These are phyloP conservation scores for Pseudozyma pruni DNA, from an alignment of 1,284 basidiomycete species.

Conservation along the genomic window DNA sequence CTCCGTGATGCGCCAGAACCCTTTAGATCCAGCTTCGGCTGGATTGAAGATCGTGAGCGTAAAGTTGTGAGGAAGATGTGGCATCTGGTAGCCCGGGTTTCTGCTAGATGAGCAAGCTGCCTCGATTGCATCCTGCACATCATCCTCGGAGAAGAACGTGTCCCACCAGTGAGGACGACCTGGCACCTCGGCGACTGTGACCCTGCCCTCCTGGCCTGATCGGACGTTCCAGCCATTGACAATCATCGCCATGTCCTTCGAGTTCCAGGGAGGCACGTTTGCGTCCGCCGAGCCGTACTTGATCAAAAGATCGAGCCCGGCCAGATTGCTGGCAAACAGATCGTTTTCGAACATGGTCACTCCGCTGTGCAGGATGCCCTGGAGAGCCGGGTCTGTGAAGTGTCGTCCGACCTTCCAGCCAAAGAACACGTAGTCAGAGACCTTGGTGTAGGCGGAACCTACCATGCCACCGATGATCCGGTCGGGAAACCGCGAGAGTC, in stretches of 20 bases:
- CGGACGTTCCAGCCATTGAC: constrained; percentile 72
- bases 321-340: constrained; percentile 80
- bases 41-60: constrained; percentile 78
- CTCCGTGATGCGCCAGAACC: constrained; percentile 75
- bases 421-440: constrained; percentile 83
- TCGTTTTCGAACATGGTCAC: constrained; percentile 87
- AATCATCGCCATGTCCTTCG: constrained; percentile 74
- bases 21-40: constrained; percentile 74
- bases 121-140: constrained; percentile 71
- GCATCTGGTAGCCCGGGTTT: constrained; percentile 26
- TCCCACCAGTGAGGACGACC: constrained; percentile 78
- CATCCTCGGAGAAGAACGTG: constrained; percentile 73
- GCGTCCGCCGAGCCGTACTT: constrained; percentile 80
- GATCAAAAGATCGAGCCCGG: constrained; percentile 76
- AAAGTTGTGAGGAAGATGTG: constrained; percentile 68
- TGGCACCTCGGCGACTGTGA: constrained; percentile 72
- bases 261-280: constrained; percentile 84
- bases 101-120: constrained; percentile 9
- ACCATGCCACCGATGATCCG: constrained; percentile 72
- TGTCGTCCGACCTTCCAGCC: constrained; percentile 74
- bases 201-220: constrained; percentile 64
- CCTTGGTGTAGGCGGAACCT: constrained; percentile 63
- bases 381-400: constrained; percentile 79
- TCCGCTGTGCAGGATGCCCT: constrained; percentile 77
- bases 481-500: constrained; percentile 80